Percentiles rank a stretch among this genome's conserved stretches.
Conservation (phyloP, 345 rosid genomes). For the Triadica sebifera region DNA sequence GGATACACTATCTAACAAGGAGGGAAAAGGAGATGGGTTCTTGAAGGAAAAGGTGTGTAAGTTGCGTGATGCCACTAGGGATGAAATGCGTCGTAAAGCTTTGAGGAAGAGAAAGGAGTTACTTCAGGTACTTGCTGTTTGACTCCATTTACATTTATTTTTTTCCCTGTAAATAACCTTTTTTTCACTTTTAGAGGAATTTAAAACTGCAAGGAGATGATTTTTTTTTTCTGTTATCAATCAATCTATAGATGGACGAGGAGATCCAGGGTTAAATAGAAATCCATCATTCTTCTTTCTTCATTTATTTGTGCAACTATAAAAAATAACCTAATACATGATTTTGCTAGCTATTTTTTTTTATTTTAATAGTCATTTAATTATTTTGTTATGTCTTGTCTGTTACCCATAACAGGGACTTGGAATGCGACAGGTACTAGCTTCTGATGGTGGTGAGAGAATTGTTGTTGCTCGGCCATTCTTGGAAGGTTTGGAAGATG, state of each 20-base stretch:
- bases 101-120: slow-evolving; percentile 77
- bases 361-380: background rate
- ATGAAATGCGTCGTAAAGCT: slow-evolving; percentile 93
- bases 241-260: background rate
- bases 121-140: slow-evolving; percentile 59
- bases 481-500: slow-evolving; percentile 95
- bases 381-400: slow-evolving; percentile 6
- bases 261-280: background rate
- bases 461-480: slow-evolving; percentile 75
- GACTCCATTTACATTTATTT: background rate
- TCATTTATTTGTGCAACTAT: background rate
- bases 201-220: background rate
- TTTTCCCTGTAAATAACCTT: background rate
- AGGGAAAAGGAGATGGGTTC: slow-evolving; percentile 93
- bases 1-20: slow-evolving; percentile 84
- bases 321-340: background rate
- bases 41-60: slow-evolving; percentile 70
- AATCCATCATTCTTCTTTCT: background rate
- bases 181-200: background rate
- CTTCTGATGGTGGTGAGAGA: slow-evolving; percentile 90
- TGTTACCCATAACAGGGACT: slow-evolving; percentile 51
- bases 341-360: background rate
- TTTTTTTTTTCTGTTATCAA: background rate
- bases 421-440: slow-evolving; percentile 82
- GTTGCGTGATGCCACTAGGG: slow-evolving; percentile 85